Evolutionary conservation across 2,329 filamentous ascomycete genomes (phyloP), one percentile per base, ranked within the genome.

Genomic region (Botryosphaeria dothidea): DNA sequence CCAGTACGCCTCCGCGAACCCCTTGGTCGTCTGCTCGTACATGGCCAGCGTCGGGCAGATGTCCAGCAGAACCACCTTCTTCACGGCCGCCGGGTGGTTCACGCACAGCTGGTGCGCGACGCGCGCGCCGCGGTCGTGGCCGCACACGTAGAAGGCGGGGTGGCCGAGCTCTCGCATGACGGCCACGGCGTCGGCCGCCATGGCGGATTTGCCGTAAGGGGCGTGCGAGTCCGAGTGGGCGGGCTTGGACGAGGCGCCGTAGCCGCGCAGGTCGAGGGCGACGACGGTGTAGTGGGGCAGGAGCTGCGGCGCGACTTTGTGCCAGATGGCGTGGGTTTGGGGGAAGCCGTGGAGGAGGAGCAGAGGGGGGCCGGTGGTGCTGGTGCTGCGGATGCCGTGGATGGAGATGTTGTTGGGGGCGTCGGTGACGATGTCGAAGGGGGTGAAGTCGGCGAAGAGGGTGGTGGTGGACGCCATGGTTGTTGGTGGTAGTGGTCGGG

Each of bases 51-150:
- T 87, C 2, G 85, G 86, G 45, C 81, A 83, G 48, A 87, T 85
- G 65, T 86, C 84, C 1, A 85, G 65, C 21, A 64, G 27, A 1
- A 66, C 31, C 8, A 36, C 34, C 31, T 51, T 82, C 19, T 70
- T 67, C 0, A 86, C 75, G 11, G 79, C 77, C 0, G 71, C 65
- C 0, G 79, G 77, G 43, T 80, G 78, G 62, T 83, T 81, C 17
- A 85, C 83, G 41, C 80, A 80, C 0, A 88, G 75, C 65, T 84
- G 83, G 67, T 88, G 85, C 0, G 83, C 78, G 2, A 87, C 80
- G 31, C 85, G 76, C 0, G 83, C 86, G 3, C 86, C 85, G 43
- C 85, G 82, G 70, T 88, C 86, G 69, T 88, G 86, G 0, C 80
- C 84, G 65, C 84, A 84, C 21, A 88, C n/a, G 54, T 31, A 51